A percentile compares a stretch with the other conserved stretches of the same genome.
These are phyloP conservation scores for Pseudogymnoascus sp. DNA, from an alignment of 2,329 filamentous ascomycete genomes.

Conservation along the genomic window DNA sequence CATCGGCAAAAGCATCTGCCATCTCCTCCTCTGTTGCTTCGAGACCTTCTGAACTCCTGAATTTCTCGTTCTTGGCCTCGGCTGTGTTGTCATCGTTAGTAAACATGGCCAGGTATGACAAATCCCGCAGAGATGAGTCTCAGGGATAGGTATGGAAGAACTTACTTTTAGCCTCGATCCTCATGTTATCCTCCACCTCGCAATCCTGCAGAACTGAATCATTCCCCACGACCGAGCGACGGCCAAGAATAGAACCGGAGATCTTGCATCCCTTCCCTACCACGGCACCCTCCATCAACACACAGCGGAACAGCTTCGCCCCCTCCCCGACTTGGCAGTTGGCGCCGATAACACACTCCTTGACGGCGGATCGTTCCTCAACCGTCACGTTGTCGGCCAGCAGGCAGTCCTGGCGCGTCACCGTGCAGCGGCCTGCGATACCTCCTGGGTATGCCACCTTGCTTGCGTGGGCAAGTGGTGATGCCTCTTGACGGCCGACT, in stretches of 20 bases:
- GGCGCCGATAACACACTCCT: constrained; percentile 80
- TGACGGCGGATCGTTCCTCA: constrained; percentile 84
- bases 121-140: not conserved
- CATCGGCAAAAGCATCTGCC: constrained; percentile 35
- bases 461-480: constrained; percentile 66
- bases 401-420: constrained; percentile 73
- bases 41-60: constrained; percentile 59
- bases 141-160: constrained; percentile 20
- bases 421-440: constrained; percentile 70
- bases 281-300: constrained; percentile 86
- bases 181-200: constrained; percentile 82
- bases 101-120: constrained; percentile 11
- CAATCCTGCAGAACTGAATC: constrained; percentile 75
- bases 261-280: constrained; percentile 78
- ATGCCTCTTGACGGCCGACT: constrained; percentile 46
- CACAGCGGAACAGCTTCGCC: constrained; percentile 76
- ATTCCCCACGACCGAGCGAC: constrained; percentile 73
- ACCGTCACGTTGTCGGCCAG: constrained; percentile 84
- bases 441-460: constrained; percentile 81
- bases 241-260: constrained; percentile 79
- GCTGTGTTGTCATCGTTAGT: constrained; percentile 34
- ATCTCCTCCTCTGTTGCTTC: constrained; percentile 57
- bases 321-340: constrained; percentile 80
- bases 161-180: constrained; percentile 72
- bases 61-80: constrained; percentile 58